Conservation (phyloP, 768 basidiomycete species). For the Astraeus odoratus region DNA sequence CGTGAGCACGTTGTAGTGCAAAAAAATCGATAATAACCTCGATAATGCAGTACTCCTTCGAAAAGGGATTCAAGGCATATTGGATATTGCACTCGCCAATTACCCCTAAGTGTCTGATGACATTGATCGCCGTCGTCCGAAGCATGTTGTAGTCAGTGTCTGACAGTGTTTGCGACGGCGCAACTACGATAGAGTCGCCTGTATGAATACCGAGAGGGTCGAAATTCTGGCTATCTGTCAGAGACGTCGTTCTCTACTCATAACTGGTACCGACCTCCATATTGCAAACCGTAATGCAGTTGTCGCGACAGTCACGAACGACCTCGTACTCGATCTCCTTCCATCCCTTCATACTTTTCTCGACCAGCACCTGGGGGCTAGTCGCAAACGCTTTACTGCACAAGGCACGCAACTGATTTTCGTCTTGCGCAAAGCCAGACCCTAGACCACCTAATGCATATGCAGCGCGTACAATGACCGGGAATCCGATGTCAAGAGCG, state of each 20-base stretch:
- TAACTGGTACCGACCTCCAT: conserved; percentile 79
- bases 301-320: conserved; percentile 93
- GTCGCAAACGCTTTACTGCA: conserved; percentile 96
- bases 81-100: conserved; percentile 97
- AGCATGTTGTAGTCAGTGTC: conserved; percentile 99
- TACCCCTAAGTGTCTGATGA: conserved; percentile 85
- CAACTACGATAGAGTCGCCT: conserved; percentile 98
- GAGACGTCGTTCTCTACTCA: neutral
- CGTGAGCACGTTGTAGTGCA: neutral
- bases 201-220: conserved; percentile 99
- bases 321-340: conserved; percentile 99
- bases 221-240: conserved; percentile 66
- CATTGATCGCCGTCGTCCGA: conserved; percentile 94
- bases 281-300: conserved; percentile 99
- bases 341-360: conserved; percentile 99
- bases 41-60: conserved; percentile 95
- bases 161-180: conserved; percentile 94
- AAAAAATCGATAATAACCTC: conserved; percentile 79
- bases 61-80: conserved; percentile 92
- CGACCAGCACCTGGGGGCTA: conserved; percentile 96
- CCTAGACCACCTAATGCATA: conserved; percentile 96
- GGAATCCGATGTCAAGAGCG: conserved; percentile 82
- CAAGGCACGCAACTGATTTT: conserved; percentile 78
- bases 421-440: conserved; percentile 93
- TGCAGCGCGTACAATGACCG: conserved; percentile 94